Percentiles rank a stretch among this genome's conserved stretches.
phyloP scores from a whole-genome alignment of 176 grass and related monocot genomes.

The Rhynchospora pubera region DNA sequence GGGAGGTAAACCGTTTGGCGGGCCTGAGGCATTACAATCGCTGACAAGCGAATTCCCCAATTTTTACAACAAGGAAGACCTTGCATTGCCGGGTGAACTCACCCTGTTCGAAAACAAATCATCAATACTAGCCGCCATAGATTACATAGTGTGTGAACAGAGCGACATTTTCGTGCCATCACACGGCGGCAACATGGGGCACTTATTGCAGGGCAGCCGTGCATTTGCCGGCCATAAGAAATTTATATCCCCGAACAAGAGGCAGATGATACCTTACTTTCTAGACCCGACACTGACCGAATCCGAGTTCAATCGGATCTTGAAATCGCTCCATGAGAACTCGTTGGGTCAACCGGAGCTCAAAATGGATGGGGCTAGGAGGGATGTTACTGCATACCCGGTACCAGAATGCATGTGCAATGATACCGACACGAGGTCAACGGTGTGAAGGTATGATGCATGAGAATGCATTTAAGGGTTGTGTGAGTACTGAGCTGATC shows the following conservation, averaged over 20 bases:
- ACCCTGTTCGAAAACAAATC: conserved; percentile 23
- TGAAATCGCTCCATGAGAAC: conserved; percentile 27
- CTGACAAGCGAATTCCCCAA: conserved; percentile 30
- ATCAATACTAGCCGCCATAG: conserved; percentile 35
- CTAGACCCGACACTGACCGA: conserved; percentile 17
- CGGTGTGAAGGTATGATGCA: background rate
- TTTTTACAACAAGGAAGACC: conserved; percentile 34
- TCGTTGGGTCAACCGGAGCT: conserved; percentile 36
- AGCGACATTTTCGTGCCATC: conserved; percentile 47
- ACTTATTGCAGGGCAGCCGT: conserved; percentile 32
- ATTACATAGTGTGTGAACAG: conserved; percentile 48
- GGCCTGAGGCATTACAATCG: background rate
- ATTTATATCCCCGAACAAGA: conserved; percentile 40
- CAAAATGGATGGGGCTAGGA: conserved; percentile 11
- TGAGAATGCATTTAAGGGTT: conserved; percentile 20
- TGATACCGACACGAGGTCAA: conserved; percentile 6
- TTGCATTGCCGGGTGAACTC: conserved; percentile 24
- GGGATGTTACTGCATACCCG: conserved; percentile 42
- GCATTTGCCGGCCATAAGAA: conserved; percentile 41
- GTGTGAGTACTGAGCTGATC: background rate
- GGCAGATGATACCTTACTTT: conserved; percentile 31
- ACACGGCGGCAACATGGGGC: conserved; percentile 50
- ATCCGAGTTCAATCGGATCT: conserved; percentile 24
- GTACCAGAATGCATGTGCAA: conserved; percentile 53
- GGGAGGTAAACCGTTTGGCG: conserved; percentile 37